Evolutionary conservation across 305 asterid species (phyloP).

Genomic region (Vinca major): DNA sequence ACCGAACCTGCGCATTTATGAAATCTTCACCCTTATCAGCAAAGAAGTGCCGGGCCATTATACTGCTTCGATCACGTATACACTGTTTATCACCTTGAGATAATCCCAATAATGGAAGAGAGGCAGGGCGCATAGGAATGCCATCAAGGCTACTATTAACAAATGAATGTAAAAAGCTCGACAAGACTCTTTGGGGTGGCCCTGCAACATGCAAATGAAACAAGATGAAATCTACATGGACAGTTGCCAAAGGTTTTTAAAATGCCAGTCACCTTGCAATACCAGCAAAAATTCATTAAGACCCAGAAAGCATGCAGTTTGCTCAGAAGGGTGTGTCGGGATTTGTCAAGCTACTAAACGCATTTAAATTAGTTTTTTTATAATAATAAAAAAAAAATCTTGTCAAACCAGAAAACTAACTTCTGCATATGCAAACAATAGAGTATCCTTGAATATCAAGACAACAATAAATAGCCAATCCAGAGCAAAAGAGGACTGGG

Average conservation of each 20-base stretch:
- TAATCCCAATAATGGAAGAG: slow-evolving; percentile 86
- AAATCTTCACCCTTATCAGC: slow-evolving; percentile 92
- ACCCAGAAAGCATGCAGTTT: neutral
- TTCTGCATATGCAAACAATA: neutral
- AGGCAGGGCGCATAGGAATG: slow-evolving; percentile 69
- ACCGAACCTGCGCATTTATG: slow-evolving; percentile 74
- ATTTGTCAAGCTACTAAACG: neutral
- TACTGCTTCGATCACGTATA: slow-evolving; percentile 97
- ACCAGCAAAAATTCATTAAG: neutral
- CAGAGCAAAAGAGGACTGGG: neutral
- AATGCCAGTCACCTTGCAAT: neutral
- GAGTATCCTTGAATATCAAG: neutral
- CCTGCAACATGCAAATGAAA: slow-evolving; percentile 37
- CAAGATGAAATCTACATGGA: slow-evolving; percentile 1
- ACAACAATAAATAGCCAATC: too few relatives aligned
- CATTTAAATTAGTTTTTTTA: neutral
- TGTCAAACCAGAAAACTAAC: neutral
- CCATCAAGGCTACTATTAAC: slow-evolving; percentile 73
- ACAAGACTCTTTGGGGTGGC: slow-evolving; percentile 93
- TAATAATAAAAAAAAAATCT: neutral
- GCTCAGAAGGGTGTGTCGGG: neutral
- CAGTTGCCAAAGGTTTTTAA: slow-evolving; percentile 2
- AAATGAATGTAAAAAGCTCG: slow-evolving; percentile 91
- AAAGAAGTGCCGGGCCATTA: slow-evolving; percentile 97
- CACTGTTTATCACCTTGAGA: slow-evolving; percentile 94